Base-by-base conservation (phyloP, 1,139 yeast species). In the Kodamaea alishanica region DNA sequence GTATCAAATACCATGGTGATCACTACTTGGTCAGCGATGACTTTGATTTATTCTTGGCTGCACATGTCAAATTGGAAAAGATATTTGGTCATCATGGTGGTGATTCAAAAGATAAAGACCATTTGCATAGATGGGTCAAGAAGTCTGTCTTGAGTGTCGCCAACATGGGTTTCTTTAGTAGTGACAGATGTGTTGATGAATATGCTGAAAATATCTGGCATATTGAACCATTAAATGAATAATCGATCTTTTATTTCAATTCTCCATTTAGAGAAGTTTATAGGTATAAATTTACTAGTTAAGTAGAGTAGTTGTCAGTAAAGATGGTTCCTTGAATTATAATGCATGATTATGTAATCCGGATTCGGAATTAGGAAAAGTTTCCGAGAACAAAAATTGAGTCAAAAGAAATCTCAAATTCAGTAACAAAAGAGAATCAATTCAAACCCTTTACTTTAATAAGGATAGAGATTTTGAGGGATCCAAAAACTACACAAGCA, bases 171-270 rank as follows among this genome's bases (percentile, higher is more conserved):
- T 90, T 86, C 76, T 89, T 89, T 67, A 78, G 87, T 44, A 81
- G 92, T 48, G 97, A 89, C 63, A 76, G 97, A 63, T 88, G 95
- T 60, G 84, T 89, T 56, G 86, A 83, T 51, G 97, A 90, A 61
- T 89, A 89, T 52, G 95, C 97, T 26, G 96, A 87, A 53, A 79
- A 83, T 47, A 88, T 89, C 55, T 90, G 97, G 97, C 84, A 88
- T 56, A 78, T 88, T 47, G 95, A 87, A 65, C 92, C 95, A 10
- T 62, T 78, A 42, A 60, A 44, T 40, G 61, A 61, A 38, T 58
- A 54, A 42, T 31, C 26, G n/a, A n/a, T 10, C 25, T 5, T 31
- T 31, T 30, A 15, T 15, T 15, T 15, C 20, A 15, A 15, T 15
- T 15, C 20, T 15, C 20, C n/a, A n/a, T n/a, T n/a, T n/a, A 15